Evolutionary conservation across 805 yeast species (phyloP).

Genomic region (Saturnispora gosingensis): DNA sequence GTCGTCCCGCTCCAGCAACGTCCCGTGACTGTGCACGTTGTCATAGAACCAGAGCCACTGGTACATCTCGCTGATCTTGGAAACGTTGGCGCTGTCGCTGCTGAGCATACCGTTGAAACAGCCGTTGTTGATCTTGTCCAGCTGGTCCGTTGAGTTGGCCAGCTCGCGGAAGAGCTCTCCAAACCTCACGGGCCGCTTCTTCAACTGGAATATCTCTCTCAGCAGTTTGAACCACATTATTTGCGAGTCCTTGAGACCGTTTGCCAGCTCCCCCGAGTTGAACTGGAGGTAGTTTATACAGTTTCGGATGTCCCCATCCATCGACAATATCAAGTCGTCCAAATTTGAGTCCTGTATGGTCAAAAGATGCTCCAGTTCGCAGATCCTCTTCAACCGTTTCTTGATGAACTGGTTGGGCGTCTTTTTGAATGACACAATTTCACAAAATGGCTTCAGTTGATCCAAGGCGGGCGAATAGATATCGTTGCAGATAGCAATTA

Average conservation of each 20-base stretch:
- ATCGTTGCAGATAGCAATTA: slow-evolving; percentile 88
- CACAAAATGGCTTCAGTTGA: slow-evolving; percentile 62
- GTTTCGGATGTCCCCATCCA: slow-evolving; percentile 79
- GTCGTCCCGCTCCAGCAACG: slow-evolving; percentile 34
- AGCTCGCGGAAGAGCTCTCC: slow-evolving; percentile 28
- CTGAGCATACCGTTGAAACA: slow-evolving; percentile 54
- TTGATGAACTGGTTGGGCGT: slow-evolving; percentile 41
- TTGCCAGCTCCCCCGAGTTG: slow-evolving; percentile 16
- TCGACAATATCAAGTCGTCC: slow-evolving; percentile 54
- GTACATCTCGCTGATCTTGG: slow-evolving; percentile 49
- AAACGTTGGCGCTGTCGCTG: slow-evolving; percentile 42
- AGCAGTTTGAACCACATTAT: slow-evolving; percentile 61
- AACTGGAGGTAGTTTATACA: slow-evolving; percentile 81
- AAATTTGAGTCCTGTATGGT: slow-evolving; percentile 40
- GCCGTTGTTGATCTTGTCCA: slow-evolving; percentile 61
- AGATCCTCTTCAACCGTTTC: slow-evolving; percentile 42
- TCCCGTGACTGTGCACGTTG: slow-evolving; percentile 36
- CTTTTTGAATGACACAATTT: slow-evolving; percentile 55
- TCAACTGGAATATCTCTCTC: slow-evolving; percentile 47
- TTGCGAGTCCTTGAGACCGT: slow-evolving; percentile 44
- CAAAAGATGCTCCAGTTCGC: slow-evolving; percentile 43
- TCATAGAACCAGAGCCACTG: slow-evolving; percentile 79
- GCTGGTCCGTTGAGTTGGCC: slow-evolving; percentile 34
- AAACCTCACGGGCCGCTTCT: slow-evolving; percentile 39
- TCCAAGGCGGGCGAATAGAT: slow-evolving; percentile 69